Evolutionary conservation across 148 eudicot species (phyloP).

Genomic region (Arbutus unedo): DNA sequence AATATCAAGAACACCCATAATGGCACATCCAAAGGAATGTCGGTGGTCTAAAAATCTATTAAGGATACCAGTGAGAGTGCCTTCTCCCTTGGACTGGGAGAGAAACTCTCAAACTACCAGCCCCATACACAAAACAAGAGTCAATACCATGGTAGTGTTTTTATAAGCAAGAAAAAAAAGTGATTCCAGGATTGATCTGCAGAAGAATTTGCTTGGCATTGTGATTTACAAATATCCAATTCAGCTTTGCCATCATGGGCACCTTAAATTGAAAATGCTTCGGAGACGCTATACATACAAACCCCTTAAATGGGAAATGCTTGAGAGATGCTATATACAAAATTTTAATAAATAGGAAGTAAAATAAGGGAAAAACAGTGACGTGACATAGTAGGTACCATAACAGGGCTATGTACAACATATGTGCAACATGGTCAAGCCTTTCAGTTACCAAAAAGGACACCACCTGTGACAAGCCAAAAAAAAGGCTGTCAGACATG

Average conservation of each 20-base stretch:
- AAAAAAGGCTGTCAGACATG: neutral
- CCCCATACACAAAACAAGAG: neutral
- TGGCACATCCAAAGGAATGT: neutral
- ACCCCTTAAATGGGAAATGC: no score
- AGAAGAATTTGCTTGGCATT: neutral
- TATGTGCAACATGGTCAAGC: slow-evolving; percentile 20
- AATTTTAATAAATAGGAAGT: neutral
- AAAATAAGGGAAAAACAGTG: neutral
- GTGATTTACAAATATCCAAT: neutral
- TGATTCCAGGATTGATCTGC: neutral
- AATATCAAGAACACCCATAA: neutral
- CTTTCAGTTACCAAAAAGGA: slow-evolving; percentile 74
- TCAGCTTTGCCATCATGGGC: neutral
- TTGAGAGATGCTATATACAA: no score
- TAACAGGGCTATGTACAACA: neutral
- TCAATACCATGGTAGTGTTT: neutral
- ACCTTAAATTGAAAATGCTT: neutral
- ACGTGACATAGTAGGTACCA: neutral
- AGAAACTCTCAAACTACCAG: neutral
- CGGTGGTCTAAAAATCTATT: neutral
- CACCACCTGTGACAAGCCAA: slow-evolving; percentile 71
- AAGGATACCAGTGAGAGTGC: neutral
- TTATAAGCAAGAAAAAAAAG: neutral
- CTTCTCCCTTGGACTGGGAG: neutral
- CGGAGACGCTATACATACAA: neutral